Conservation (phyloP, 1,139 yeast species). For the Diutina pseudorugosa region DNA sequence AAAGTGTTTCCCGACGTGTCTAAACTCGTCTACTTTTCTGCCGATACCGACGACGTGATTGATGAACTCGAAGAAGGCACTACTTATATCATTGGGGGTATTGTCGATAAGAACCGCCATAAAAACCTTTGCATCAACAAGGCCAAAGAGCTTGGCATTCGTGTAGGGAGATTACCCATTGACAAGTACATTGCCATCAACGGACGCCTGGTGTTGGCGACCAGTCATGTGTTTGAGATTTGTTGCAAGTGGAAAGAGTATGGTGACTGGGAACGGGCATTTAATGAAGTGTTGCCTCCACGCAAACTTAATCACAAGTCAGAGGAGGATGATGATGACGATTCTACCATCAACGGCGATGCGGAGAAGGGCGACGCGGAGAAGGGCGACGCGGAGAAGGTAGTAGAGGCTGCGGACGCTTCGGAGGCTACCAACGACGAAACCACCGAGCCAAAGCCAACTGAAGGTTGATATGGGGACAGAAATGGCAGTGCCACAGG, state of each 20-base stretch:
- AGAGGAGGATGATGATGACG: not conserved
- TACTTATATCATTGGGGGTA: slow-evolving; percentile 88
- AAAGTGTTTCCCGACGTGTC: slow-evolving; percentile 17
- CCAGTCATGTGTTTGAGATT: slow-evolving; percentile 87
- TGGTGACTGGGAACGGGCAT: slow-evolving; percentile 77
- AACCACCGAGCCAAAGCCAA: too few species aligned
- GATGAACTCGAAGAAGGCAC: slow-evolving; percentile 52
- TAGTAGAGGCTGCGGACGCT: too few species aligned
- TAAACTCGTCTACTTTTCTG: slow-evolving; percentile 61
- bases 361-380: too few species aligned
- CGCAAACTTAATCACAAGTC: slow-evolving; percentile 37
- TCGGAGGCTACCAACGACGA: too few species aligned
- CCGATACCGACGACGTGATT: slow-evolving; percentile 66
- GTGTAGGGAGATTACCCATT: slow-evolving; percentile 75
- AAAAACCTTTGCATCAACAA: slow-evolving; percentile 72
- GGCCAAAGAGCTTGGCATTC: slow-evolving; percentile 61
- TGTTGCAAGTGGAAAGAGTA: slow-evolving; percentile 68
- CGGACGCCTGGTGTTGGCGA: slow-evolving; percentile 83
- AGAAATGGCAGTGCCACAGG: too few species aligned
- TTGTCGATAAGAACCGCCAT: slow-evolving; percentile 90
- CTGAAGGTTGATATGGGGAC: too few species aligned
- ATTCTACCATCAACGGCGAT: not conserved
- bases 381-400: not conserved
- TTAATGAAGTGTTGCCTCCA: slow-evolving; percentile 72
- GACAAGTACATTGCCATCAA: slow-evolving; percentile 72